Evolutionary conservation across 2,329 filamentous ascomycete species (phyloP).

Genomic region (Arthrobotrys pseudoclavata): DNA sequence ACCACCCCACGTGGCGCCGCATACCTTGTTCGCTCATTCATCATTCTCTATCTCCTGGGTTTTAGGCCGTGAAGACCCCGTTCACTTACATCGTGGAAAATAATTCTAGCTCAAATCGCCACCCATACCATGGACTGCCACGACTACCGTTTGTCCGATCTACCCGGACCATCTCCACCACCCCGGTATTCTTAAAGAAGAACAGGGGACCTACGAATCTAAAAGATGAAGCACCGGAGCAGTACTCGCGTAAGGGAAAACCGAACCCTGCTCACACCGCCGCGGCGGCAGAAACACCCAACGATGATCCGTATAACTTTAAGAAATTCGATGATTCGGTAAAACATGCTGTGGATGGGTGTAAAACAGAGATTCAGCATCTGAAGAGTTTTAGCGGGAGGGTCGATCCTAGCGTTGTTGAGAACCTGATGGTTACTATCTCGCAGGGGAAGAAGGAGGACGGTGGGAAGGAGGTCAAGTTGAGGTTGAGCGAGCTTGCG

Average conservation of each 20-base stretch:
- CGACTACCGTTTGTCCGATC: not conserved
- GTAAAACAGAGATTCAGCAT: conserved; percentile 40
- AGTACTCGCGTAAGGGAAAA: conserved; percentile 39
- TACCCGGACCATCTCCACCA: conserved; percentile 35
- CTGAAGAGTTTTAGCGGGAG: conserved; percentile 54
- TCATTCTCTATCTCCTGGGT: conserved; percentile 15
- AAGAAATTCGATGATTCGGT: conserved; percentile 56
- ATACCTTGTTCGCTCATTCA: conserved; percentile 32
- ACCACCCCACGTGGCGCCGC: conserved; percentile 9
- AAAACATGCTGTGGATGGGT: conserved; percentile 48
- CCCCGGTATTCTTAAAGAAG: conserved; percentile 13
- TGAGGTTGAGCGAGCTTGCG: conserved; percentile 48
- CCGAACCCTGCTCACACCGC: conserved; percentile 32
- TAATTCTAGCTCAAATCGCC: conserved; percentile 20
- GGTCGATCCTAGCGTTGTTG: conserved; percentile 52
- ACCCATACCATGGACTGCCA: not conserved
- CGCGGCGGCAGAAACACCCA: conserved; percentile 17
- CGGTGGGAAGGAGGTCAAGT: conserved; percentile 35
- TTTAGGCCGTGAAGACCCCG: conserved; percentile 16
- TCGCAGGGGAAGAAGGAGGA: conserved; percentile 48
- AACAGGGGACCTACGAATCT: conserved; percentile 29
- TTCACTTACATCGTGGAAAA: conserved; percentile 23
- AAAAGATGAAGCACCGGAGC: conserved; percentile 43
- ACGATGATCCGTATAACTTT: conserved; percentile 53
- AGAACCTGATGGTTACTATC: conserved; percentile 46